Evolutionary conservation across 148 eudicot species (phyloP).

Genomic region (Chenopodium suecicum): DNA sequence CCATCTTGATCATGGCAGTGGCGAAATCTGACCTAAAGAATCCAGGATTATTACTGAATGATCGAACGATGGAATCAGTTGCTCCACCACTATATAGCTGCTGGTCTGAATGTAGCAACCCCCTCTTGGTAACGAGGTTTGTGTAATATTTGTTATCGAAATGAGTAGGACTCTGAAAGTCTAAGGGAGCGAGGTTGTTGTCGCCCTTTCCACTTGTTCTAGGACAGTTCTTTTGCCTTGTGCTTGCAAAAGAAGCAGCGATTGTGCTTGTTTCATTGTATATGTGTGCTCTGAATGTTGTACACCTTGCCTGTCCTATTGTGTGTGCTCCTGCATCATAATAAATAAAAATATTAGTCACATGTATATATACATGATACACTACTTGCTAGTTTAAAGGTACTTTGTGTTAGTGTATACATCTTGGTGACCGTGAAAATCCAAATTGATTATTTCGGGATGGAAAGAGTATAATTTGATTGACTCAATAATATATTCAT

Average conservation of each 20-base stretch:
- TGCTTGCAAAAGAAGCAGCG: constrained; percentile 38
- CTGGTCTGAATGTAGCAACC: constrained; percentile 41
- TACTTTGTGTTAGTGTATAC: too few relatives aligned
- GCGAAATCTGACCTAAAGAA: constrained; percentile 46
- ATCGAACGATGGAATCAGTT: constrained; percentile 19
- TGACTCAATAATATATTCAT: not conserved
- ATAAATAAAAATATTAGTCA: too few relatives aligned
- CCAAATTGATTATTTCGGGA: not conserved
- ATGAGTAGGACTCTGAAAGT: constrained; percentile 21
- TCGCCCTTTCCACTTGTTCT: constrained; percentile 38
- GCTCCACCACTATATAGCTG: constrained; percentile 19
- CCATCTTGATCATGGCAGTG: constrained; percentile 57
- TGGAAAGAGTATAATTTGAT: not conserved
- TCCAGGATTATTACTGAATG: constrained; percentile 25
- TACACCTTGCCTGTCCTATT: constrained; percentile 65
- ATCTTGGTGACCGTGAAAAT: not conserved
- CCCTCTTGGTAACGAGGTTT: constrained; percentile 28
- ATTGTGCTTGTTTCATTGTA: constrained; percentile 48
- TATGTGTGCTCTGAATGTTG: constrained; percentile 43
- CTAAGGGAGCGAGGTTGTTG: constrained; percentile 32
- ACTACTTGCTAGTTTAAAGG: not conserved
- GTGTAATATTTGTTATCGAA: constrained; percentile 40
- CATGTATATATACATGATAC: not conserved
- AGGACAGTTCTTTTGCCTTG: constrained; percentile 45
- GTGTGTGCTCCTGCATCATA: constrained; percentile 51